A percentile compares a stretch with the other conserved stretches of the same genome.
Evolutionary conservation across 2,329 filamentous ascomycete species (phyloP).

Genomic region (Claviceps capensis): DNA sequence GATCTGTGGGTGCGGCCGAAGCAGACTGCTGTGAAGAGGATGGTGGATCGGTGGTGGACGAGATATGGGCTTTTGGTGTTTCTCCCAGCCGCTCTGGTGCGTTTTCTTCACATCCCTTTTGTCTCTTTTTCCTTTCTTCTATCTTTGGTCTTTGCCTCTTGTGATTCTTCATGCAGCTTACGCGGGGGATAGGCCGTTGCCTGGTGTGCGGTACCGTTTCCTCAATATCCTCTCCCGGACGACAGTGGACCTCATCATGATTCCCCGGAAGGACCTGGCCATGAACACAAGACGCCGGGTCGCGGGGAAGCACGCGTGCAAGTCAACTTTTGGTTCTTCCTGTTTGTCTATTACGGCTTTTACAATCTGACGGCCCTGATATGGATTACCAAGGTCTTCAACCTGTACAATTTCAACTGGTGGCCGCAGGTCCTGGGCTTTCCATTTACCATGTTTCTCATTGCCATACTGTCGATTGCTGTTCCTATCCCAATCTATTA

Average conservation of each 20-base stretch:
- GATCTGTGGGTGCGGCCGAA: constrained; percentile 49
- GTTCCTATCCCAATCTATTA: constrained; percentile 48
- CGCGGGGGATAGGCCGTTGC: constrained; percentile 34
- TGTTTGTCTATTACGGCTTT: constrained; percentile 55
- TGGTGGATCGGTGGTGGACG: constrained; percentile 50
- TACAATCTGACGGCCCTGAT: constrained; percentile 54
- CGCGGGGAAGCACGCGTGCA: constrained; percentile 50
- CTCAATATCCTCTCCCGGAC: constrained; percentile 42
- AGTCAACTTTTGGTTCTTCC: constrained; percentile 60
- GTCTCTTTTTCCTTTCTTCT: background rate
- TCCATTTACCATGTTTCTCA: constrained; percentile 46
- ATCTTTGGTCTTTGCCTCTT: background rate
- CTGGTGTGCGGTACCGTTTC: constrained; percentile 54
- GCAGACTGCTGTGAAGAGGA: constrained; percentile 41
- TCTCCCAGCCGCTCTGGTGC: constrained; percentile 45
- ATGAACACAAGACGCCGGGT: constrained; percentile 33
- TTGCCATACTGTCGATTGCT: constrained; percentile 45
- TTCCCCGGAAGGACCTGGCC: constrained; percentile 6
- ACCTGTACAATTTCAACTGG: constrained; percentile 59
- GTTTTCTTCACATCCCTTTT: constrained; percentile 11
- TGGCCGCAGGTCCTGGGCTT: constrained; percentile 54
- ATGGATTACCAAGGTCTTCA: constrained; percentile 61
- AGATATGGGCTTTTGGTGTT: constrained; percentile 47
- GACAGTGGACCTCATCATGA: constrained; percentile 18
- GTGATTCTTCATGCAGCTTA: background rate